Base-by-base conservation (phyloP, 139 green algal species). In the Volvox africanus region DNA sequence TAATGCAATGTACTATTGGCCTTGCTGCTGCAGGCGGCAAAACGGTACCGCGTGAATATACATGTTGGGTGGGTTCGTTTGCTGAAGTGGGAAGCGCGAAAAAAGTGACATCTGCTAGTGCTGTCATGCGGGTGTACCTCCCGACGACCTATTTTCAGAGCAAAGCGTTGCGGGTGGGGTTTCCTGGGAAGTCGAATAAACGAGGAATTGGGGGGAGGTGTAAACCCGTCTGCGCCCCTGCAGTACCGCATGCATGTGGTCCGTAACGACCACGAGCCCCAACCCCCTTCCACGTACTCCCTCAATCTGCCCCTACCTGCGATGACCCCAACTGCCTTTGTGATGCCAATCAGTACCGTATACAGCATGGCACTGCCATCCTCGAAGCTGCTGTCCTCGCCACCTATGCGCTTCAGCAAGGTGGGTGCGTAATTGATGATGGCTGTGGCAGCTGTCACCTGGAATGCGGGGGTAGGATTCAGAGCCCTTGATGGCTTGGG, bases 361-460 rank as follows among this genome's bases (percentile, higher is more conserved):
- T 94, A 94, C 33, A 97, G 79, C 55, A 96, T 93, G 12, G 94
- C 94, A 24, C 87, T 93, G n/a, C 93, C 91, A 6, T 88, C 85
- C 0, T 35, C 86, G 37, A 61, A 13, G 12, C 37, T 19, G 50
- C 3, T 67, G 16, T 13, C 75, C 32, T 30, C 65, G n/a, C 50
- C 44, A 20, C 22, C 50, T 85, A 91, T 1, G 1, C 37, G 32
- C 11, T 55, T 18, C 36, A 96, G 85, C 30, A 97, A 88, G 26
- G 90, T 90, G 1, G 97, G 97, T 0, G 95, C 96, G 85, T 98
- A 99, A 91, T 99, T 99, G 85, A 98, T 97, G 91, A 99, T 94
- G 26, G 96, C 92, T 22, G 92, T 93, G 90, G 85, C 88, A n/a
- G 92, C 92, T 37, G 76, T 91, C 3, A 82, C 92, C 83, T 91